phyloP scores from a whole-genome alignment of 2,329 filamentous ascomycete genomes.

The Calonectria leucothoes region DNA sequence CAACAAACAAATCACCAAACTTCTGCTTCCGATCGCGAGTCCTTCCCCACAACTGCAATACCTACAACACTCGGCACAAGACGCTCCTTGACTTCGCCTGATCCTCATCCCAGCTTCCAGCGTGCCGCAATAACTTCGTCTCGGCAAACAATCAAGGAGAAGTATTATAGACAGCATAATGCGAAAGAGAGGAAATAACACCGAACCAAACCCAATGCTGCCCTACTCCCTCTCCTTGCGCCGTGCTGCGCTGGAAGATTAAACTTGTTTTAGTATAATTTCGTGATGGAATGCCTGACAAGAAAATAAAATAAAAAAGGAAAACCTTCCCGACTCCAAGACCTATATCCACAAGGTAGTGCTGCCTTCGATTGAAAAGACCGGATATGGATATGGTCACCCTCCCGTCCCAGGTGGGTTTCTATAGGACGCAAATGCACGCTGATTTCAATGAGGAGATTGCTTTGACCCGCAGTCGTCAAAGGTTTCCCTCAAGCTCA shows the following conservation, averaged over 20 bases:
- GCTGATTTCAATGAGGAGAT: slow-evolving; percentile 29
- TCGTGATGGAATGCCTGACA: slow-evolving; percentile 50
- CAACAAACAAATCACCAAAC: slow-evolving; percentile 43
- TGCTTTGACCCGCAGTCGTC: background rate
- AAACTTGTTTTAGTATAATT: slow-evolving; percentile 49
- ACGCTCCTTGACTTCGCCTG: slow-evolving; percentile 24
- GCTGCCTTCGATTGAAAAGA: slow-evolving; percentile 30
- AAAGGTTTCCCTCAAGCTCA: slow-evolving; percentile 2
- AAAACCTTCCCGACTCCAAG: slow-evolving; percentile 36
- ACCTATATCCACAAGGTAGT: slow-evolving; percentile 34
- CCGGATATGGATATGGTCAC: slow-evolving; percentile 35
- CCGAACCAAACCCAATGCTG: slow-evolving; percentile 53
- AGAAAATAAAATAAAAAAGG: slow-evolving; percentile 30
- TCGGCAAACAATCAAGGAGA: slow-evolving; percentile 35
- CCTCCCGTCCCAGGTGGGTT: slow-evolving; percentile 30
- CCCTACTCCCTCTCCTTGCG: slow-evolving; percentile 52
- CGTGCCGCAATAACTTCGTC: slow-evolving; percentile 31
- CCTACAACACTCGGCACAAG: slow-evolving; percentile 31
- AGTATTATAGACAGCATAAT: slow-evolving; percentile 44
- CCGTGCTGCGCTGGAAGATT: slow-evolving; percentile 53
- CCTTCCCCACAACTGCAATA: slow-evolving; percentile 39
- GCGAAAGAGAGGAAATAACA: slow-evolving; percentile 46
- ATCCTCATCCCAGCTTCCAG: slow-evolving; percentile 3
- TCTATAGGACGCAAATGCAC: slow-evolving; percentile 39
- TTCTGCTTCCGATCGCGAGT: slow-evolving; percentile 21